phyloP scores from a whole-genome alignment of 352 stramenopile genomes.

The Peronospora farinosa region DNA sequence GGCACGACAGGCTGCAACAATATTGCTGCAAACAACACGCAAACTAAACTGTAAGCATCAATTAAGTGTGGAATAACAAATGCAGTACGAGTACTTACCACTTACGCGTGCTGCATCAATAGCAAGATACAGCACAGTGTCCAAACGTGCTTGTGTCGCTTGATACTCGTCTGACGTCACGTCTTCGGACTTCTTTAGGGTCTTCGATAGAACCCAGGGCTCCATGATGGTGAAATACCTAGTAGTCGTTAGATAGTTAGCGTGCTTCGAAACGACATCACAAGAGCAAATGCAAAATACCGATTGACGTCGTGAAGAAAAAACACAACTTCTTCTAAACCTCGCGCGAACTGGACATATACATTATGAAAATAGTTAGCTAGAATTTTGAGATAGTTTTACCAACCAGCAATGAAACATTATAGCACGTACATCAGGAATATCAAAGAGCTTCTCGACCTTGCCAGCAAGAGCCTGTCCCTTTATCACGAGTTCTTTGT shows the following conservation, averaged over 20 bases:
- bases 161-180: slow-evolving; percentile 28
- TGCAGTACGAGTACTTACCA: slow-evolving; percentile 28
- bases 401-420: slow-evolving; percentile 5
- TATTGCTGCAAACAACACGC: slow-evolving; percentile 37
- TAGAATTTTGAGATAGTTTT: background rate
- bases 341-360: slow-evolving; percentile 49
- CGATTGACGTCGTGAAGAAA: slow-evolving; percentile 80
- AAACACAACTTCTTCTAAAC: slow-evolving; percentile 69
- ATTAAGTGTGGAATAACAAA: background rate
- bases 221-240: slow-evolving; percentile 77
- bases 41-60: background rate
- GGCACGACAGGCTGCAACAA: slow-evolving; percentile 67
- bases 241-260: slow-evolving; percentile 1
- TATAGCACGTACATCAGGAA: slow-evolving; percentile 49
- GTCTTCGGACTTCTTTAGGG: slow-evolving; percentile 33
- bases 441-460: slow-evolving; percentile 54
- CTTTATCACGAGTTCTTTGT: slow-evolving; percentile 48
- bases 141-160: slow-evolving; percentile 37
- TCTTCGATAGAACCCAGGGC: slow-evolving; percentile 72
- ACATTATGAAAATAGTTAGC: slow-evolving; percentile 3
- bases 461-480: slow-evolving; percentile 40
- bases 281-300: slow-evolving; percentile 14
- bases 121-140: slow-evolving; percentile 64
- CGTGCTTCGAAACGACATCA: background rate
- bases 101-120: slow-evolving; percentile 68